A percentile compares a stretch with the other conserved stretches of the same genome.
phyloP scores from a whole-genome alignment of 202 grass and related monocot species.

The Panicum virgatum region DNA sequence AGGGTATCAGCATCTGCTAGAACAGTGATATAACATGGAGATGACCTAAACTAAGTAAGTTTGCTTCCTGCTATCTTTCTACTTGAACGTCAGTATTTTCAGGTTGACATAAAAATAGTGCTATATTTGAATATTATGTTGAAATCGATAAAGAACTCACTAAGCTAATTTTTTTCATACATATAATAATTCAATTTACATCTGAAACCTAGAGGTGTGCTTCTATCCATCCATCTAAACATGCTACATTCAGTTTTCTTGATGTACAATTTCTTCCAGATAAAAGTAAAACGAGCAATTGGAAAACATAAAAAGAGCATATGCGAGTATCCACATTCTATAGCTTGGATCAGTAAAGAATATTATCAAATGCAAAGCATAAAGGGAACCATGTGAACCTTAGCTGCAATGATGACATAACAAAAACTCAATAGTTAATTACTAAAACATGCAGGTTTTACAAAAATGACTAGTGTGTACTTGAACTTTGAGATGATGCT shows the following conservation, averaged over 20 bases:
- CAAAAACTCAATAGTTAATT: neutral
- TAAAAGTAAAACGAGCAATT: neutral
- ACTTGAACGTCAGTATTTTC: neutral
- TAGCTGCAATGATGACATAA: neutral
- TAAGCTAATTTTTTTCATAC: neutral
- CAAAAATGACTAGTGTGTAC: conserved; percentile 45
- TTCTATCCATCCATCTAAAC: conserved; percentile 3
- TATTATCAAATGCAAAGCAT: neutral
- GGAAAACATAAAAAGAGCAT: conserved; percentile 4
- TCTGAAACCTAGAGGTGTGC: neutral
- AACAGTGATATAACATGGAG: neutral
- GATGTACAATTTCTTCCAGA: neutral
- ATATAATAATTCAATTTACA: neutral
- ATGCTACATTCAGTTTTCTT: neutral
- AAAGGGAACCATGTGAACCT: conserved; percentile 6
- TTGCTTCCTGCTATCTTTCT: conserved; percentile 21
- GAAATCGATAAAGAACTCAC: neutral
- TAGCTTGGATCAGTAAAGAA: conserved; percentile 6
- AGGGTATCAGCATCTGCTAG: neutral
- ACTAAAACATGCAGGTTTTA: neutral
- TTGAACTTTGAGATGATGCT: conserved; percentile 69
- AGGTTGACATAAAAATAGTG: neutral
- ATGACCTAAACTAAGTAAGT: neutral
- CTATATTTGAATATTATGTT: neutral
- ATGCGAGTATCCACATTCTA: neutral